Evolutionary conservation across 768 basidiomycete genomes (phyloP), one percentile per base, ranked within the genome.

Genomic region (Mrakia frigida): DNA sequence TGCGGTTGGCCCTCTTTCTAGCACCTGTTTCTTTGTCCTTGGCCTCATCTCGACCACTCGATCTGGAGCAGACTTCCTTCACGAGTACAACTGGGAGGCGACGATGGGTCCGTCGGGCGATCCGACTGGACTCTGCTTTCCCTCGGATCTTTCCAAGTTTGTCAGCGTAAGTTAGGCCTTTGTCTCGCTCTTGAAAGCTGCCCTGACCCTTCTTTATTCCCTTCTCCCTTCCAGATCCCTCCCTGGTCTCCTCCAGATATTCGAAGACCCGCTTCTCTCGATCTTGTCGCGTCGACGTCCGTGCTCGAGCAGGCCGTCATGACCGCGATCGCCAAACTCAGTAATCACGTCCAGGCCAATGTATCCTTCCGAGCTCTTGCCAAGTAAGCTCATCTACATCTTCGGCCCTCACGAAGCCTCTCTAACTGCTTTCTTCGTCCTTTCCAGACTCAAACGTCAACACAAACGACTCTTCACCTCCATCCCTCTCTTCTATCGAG

Each of bases 1-100:
- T 4, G 25, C 25, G 9, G 11, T 33, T 14, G 18, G 31, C 28
- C 43, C 11, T 60, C 18, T 35, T 25, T 41, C 18, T 16, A 98
- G 96, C 23, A 98, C 97, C 4, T 96, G 94, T 81, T 98, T 95
- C 85, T 98, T 93, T 80, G 93, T 97, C 6, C 86, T 99, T 11
- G 95, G 95, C 0, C 86, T 98, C 67, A 90, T 98, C 70, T 94
- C 95, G 4, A 91, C 92, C 0, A 98, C 96, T 0, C 87, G 89
- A 2, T 90, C 93, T 85, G 97, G 97, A 2, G 91, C 93, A 3
- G 96, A 98, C 83, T 90, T 98, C 72, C 84, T 99, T 39, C 92
- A 93, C 71, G 96, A 98, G 80, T 92, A 90, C 81, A 87, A 90
- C 13, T 99, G 97, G 97, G 91, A 95, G 78, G 90, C 95, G 16